phyloP scores from a whole-genome alignment of 352 stramenopile species.

The Labyrinthula sp. region DNA sequence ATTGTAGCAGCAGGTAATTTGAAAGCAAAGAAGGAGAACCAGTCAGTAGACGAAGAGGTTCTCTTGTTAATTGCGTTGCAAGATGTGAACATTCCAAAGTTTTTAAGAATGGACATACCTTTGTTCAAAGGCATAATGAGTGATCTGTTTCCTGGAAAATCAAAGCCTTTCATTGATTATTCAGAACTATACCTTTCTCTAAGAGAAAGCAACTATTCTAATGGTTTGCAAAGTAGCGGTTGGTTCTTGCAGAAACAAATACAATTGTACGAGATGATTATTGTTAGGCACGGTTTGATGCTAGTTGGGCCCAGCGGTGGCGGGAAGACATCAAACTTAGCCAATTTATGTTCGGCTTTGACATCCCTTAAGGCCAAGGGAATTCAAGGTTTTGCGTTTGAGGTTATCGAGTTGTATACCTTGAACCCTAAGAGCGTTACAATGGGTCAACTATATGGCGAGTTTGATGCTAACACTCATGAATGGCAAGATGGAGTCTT shows the following conservation, averaged over 20 bases:
- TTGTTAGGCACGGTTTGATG: conserved; percentile 75
- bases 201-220: conserved; percentile 56
- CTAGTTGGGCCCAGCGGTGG: conserved; percentile 73
- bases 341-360: conserved; percentile 56
- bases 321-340: conserved; percentile 64
- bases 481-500: conserved; percentile 82
- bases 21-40: conserved; percentile 62
- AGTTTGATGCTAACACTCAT: conserved; percentile 76
- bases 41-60: conserved; percentile 64
- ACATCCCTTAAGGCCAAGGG: conserved; percentile 54
- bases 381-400: conserved; percentile 40
- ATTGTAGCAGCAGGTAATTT: conserved; percentile 78
- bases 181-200: conserved; percentile 46
- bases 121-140: conserved; percentile 76
- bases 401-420: conserved; percentile 57
- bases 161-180: conserved; percentile 61
- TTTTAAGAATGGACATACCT: conserved; percentile 75
- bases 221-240: conserved; percentile 55
- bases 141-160: conserved; percentile 71
- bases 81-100: conserved; percentile 82
- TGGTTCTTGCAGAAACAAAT: conserved; percentile 74
- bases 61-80: conserved; percentile 68
- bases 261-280: conserved; percentile 77
- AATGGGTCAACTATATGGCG: conserved; percentile 77
- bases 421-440: conserved; percentile 81